phyloP scores from a whole-genome alignment of 108 stramenopile genomes.

The Cylindrotheca fusiformis region DNA sequence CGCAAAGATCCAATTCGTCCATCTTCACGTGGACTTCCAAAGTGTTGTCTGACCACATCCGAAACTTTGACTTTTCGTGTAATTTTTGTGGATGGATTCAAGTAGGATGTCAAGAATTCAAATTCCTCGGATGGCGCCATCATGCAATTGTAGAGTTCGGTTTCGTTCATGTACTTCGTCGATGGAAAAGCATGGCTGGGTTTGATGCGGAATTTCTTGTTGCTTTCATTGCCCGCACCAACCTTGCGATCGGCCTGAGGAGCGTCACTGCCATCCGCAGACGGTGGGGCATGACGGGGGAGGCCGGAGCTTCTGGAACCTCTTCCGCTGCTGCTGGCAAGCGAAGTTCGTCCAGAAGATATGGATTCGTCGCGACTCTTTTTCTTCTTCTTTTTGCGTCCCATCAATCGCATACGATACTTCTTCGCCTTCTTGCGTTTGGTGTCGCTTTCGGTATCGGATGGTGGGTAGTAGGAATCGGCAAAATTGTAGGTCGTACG shows the following conservation, averaged over 20 bases:
- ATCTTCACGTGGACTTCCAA: slow-evolving; percentile 41
- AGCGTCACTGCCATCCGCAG: background rate
- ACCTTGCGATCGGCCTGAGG: background rate
- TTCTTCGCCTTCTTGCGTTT: background rate
- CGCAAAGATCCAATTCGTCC: slow-evolving; percentile 50
- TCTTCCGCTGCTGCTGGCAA: background rate
- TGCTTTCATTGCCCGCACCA: slow-evolving; percentile 7
- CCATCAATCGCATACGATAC: background rate
- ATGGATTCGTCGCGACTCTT: background rate
- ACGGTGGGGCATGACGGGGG: background rate
- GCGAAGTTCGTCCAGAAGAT: background rate
- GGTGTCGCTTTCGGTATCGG: background rate
- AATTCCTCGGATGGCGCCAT: slow-evolving; percentile 35
- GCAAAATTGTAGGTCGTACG: background rate
- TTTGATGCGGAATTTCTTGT: slow-evolving; percentile 43
- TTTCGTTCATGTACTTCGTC: slow-evolving; percentile 41
- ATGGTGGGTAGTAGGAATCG: background rate
- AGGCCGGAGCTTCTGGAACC: background rate
- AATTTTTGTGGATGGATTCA: slow-evolving; percentile 35
- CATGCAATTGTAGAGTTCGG: slow-evolving; percentile 47
- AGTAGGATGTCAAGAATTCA: slow-evolving; percentile 41
- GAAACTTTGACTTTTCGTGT: slow-evolving; percentile 24
- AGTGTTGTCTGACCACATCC: slow-evolving; percentile 22
- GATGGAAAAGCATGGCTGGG: slow-evolving; percentile 38
- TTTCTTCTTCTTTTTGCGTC: slow-evolving; percentile 16